Base-by-base conservation (phyloP, 768 basidiomycete genomes). In the Brasilioporus rufonigricans region DNA sequence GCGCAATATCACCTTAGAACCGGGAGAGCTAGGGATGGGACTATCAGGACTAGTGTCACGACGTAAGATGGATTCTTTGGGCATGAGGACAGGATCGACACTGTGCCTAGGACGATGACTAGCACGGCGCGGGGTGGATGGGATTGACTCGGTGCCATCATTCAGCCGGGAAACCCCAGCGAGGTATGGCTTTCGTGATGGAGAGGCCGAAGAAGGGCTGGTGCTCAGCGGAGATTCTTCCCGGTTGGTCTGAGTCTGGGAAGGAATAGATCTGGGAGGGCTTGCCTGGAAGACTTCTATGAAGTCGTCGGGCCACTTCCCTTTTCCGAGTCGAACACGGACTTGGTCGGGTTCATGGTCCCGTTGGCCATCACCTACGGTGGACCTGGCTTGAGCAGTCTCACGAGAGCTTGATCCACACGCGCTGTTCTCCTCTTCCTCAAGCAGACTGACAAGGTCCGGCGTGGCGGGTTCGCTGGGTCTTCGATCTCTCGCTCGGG, bases 221-320 rank as follows among this genome's bases (percentile, higher is more conserved):
- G 64, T 29, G 59, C 59, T 33, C 44, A 51, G 38, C 32, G 55
- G 54, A 24, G 58, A 60, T 43, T 66, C 65, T 35, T 57, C 58
- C 54, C 63, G 64, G 56, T 66, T 64, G 18, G 35, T 23, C 48
- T 50, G 52, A 21, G 55, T 46, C 35, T 53, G 59, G 50, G 67
- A 52, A 62, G 73, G 68, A 52, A 71, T 70, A 46, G 66, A 66
- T 52, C 55, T 68, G 48, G 62, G 39, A 70, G 68, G 66, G 51
- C 48, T 59, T 39, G 56, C 58, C 50, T 76, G 75, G 56, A 87
- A 80, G 27, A 75, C 82, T 59, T 83, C 82, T 52, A 91, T 66
- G 66, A 90, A 88, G 68, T 90, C 89, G 70, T 90, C 87, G 0
- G 90, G 87, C 87, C 87, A 91, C 69, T 87, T 89, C 54, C 86